These are phyloP conservation scores for Cichorium intybus DNA, from an alignment of 140 eudicot genomes.

Conservation along the genomic window DNA sequence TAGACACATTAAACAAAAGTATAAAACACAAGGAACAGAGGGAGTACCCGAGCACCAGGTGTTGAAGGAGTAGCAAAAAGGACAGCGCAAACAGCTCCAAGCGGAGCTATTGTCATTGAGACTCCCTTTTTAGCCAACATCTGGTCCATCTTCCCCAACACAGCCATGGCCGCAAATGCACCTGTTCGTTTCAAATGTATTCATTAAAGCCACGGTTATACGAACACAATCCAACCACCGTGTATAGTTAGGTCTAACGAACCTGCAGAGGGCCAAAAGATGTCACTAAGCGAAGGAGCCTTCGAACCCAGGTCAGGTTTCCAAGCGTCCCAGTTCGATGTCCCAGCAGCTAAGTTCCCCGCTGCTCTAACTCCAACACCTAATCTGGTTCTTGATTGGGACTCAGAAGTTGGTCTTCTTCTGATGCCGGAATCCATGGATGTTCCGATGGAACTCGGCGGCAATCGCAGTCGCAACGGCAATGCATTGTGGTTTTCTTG, in stretches of 20 bases:
- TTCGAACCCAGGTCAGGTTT: conserved; percentile 59
- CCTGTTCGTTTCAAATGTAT: conserved; percentile 30
- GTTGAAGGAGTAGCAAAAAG: conserved; percentile 85
- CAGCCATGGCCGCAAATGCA: conserved; percentile 97
- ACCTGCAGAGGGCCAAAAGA: conserved; percentile 96
- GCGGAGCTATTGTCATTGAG: conserved; percentile 85
- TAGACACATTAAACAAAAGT: too few species aligned
- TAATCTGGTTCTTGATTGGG: background rate
- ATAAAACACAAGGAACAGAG: background rate
- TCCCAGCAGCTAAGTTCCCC: conserved; percentile 23
- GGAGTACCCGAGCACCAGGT: conserved; percentile 83
- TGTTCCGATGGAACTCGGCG: background rate
- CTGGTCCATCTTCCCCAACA: conserved; percentile 84
- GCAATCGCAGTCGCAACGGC: background rate
- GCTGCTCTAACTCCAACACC: conserved; percentile 17
- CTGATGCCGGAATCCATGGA: conserved; percentile 5
- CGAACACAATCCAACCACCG: background rate
- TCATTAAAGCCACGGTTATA: background rate
- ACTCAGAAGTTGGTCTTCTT: background rate
- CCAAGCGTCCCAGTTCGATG: conserved; percentile 66
- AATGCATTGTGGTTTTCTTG: conserved; percentile 32
- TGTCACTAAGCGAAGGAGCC: conserved; percentile 78
- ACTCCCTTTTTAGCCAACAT: conserved; percentile 68
- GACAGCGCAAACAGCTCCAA: conserved; percentile 98
- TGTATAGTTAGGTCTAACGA: conserved; percentile 23